Evolutionary conservation across 495 filamentous ascomycete species (phyloP).

Genomic region (Penicillium ochrochloron): DNA sequence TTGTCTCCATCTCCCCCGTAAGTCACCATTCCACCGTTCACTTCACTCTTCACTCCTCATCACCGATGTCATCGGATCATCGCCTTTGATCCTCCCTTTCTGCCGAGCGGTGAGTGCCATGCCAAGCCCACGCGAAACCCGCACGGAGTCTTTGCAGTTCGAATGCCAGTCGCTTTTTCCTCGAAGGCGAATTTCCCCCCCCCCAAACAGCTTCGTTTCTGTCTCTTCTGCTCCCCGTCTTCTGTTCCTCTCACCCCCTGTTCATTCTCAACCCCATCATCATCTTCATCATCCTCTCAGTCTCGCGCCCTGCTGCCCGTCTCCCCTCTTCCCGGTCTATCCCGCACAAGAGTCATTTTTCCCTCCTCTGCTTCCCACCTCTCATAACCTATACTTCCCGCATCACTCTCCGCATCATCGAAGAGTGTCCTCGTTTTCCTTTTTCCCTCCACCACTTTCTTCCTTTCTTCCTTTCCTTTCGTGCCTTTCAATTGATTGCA

Average conservation of each 20-base stretch:
- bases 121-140: constrained; percentile 39
- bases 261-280: constrained; percentile 15
- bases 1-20: neutral
- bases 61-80: neutral
- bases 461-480: constrained; percentile 29
- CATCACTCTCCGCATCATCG: constrained; percentile 22
- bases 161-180: constrained; percentile 39
- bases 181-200: constrained; percentile 36
- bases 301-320: constrained; percentile 11
- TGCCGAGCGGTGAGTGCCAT: constrained; percentile 32
- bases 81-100: constrained; percentile 17
- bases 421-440: constrained; percentile 18
- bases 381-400: constrained; percentile 29
- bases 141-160: constrained; percentile 33
- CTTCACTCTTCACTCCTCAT: neutral
- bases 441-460: constrained; percentile 16
- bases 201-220: constrained; percentile 32
- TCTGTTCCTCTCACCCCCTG: constrained; percentile 18
- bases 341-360: constrained; percentile 41
- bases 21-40: neutral
- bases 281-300: constrained; percentile 20
- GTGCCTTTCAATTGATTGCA: constrained; percentile 32
- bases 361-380: constrained; percentile 16
- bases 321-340: constrained; percentile 16
- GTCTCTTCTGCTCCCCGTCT: constrained; percentile 23